Evolutionary conservation across 768 basidiomycete species (phyloP).

Genomic region (Mycena leptocephala): DNA sequence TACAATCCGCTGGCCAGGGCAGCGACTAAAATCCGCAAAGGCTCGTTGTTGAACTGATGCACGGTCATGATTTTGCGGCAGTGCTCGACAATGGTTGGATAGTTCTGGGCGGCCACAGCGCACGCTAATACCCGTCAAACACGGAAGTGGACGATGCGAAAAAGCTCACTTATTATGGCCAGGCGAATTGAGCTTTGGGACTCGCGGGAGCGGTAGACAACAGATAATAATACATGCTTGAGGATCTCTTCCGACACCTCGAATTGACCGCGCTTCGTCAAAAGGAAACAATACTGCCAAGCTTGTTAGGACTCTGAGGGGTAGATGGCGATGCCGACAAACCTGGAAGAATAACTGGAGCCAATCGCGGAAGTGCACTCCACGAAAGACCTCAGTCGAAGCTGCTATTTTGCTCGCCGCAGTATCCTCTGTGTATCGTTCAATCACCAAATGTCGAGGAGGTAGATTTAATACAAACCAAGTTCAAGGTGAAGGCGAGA

Average conservation of each 20-base stretch:
- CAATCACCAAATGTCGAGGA: no score
- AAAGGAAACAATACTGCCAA: conserved; percentile 81
- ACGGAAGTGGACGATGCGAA: neutral
- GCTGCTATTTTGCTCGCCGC: conserved; percentile 64
- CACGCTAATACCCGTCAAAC: conserved; percentile 69
- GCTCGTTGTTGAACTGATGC: conserved; percentile 92
- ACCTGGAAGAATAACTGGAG: conserved; percentile 90
- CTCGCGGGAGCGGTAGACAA: conserved; percentile 75
- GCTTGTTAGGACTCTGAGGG: neutral
- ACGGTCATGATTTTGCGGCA: conserved; percentile 80
- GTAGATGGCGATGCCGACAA: neutral
- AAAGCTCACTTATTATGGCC: conserved; percentile 79
- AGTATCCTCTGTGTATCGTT: conserved; percentile 61
- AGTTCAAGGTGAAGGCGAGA: conserved; percentile 35
- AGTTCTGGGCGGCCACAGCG: conserved; percentile 72
- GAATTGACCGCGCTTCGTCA: conserved; percentile 76
- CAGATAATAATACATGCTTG: conserved; percentile 81
- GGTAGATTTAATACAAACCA: neutral
- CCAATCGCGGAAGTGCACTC: conserved; percentile 90
- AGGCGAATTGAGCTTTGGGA: conserved; percentile 83
- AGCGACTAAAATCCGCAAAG: conserved; percentile 83
- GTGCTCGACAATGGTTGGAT: conserved; percentile 77
- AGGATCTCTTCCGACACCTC: conserved; percentile 84
- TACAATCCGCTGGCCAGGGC: conserved; percentile 81
- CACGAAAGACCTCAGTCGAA: conserved; percentile 82